A percentile compares a stretch with the other conserved stretches of the same genome.
phyloP scores from a whole-genome alignment of 257 asterid species.

The Petunia axillaris region DNA sequence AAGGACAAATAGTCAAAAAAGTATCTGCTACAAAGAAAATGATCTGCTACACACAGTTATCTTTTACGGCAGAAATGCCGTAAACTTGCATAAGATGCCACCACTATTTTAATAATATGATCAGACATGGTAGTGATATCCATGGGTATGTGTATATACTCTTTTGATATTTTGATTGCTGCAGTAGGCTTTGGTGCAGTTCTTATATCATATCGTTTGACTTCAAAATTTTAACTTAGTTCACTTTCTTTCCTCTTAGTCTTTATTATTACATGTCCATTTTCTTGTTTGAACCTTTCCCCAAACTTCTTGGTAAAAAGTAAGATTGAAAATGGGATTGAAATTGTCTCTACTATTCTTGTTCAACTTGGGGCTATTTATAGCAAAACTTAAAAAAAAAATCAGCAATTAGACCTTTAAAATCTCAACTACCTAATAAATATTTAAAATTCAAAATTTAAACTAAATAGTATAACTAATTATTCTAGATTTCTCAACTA shows the following conservation, averaged over 20 bases:
- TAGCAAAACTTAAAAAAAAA: too few species aligned
- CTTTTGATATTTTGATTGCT: not conserved
- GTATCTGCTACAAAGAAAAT: not conserved
- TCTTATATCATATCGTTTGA: not conserved
- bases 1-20: not conserved
- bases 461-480: too few species aligned
- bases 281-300: constrained; percentile 22
- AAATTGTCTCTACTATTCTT: too few species aligned
- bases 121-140: constrained; percentile 4
- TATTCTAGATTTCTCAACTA: too few species aligned
- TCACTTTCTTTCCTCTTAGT: not conserved
- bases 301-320: constrained; percentile 1
- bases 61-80: not conserved
- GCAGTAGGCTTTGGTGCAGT: not conserved
- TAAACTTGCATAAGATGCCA: not conserved
- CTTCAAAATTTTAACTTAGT: not conserved
- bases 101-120: not conserved
- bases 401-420: too few species aligned
- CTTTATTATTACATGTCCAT: constrained; percentile 5
- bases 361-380: too few species aligned
- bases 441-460: too few species aligned
- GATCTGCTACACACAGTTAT: not conserved
- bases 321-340: too few species aligned
- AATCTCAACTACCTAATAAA: too few species aligned
- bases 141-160: not conserved